phyloP scores from a whole-genome alignment of 208 protist species.

The Leishmania lainsoni region DNA sequence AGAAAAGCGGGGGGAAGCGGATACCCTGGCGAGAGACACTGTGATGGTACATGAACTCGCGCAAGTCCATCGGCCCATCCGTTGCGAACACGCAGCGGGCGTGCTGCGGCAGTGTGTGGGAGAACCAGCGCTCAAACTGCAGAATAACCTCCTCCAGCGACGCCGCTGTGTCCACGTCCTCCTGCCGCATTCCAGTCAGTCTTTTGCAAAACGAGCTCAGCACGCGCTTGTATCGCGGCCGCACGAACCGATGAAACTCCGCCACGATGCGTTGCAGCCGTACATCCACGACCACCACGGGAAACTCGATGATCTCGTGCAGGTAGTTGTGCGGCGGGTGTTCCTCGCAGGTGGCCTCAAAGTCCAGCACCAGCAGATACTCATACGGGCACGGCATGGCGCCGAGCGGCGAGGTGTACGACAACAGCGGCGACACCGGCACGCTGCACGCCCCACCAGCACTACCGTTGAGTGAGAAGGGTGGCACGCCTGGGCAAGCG shows the following conservation, averaged over 20 bases:
- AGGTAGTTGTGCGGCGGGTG: constrained; percentile 61
- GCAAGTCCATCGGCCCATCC: constrained; percentile 80
- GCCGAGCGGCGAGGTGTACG: constrained; percentile 32
- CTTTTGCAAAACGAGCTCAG: constrained; percentile 91
- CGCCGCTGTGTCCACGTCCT: constrained; percentile 76
- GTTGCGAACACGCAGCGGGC: constrained; percentile 75
- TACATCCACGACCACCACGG: constrained; percentile 89
- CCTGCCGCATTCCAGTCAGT: constrained; percentile 94
- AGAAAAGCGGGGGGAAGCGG: constrained; percentile 82
- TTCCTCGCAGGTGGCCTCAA: constrained; percentile 93
- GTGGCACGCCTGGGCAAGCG: constrained; percentile 9
- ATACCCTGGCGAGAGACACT: constrained; percentile 77
- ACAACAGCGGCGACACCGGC: constrained; percentile 54
- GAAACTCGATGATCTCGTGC: constrained; percentile 97
- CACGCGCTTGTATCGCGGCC: constrained; percentile 73
- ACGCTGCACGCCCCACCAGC: constrained; percentile 32
- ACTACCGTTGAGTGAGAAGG: constrained; percentile 23
- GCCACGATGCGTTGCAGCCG: constrained; percentile 59
- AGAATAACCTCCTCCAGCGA: constrained; percentile 76
- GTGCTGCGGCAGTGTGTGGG: constrained; percentile 60
- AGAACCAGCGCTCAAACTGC: constrained; percentile 84
- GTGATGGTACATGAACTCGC: constrained; percentile 86
- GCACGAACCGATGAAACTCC: constrained; percentile 92
- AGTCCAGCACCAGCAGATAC: constrained; percentile 92
- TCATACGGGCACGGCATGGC: constrained; percentile 75